These are phyloP conservation scores for Suhomyces yuchorum DNA, from an alignment of 1,139 yeast species.

Conservation along the genomic window DNA sequence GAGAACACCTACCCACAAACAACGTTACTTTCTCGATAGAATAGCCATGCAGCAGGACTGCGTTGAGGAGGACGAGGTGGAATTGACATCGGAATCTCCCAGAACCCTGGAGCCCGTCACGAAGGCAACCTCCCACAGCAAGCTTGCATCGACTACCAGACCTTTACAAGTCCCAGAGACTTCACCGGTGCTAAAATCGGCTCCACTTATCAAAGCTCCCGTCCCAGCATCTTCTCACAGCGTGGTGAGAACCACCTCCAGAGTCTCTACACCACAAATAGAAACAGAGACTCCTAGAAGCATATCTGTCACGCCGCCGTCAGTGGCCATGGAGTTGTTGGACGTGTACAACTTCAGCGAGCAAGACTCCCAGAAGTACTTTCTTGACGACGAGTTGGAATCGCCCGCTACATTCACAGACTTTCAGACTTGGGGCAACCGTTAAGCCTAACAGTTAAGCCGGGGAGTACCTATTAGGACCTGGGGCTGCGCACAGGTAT, in stretches of 20 bases:
- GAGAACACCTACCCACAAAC: conserved; percentile 8
- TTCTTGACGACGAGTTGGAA: background rate
- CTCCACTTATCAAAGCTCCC: background rate
- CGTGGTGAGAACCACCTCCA: background rate
- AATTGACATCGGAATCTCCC: background rate
- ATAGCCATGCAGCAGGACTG: conserved; percentile 49
- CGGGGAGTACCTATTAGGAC: too few relatives aligned
- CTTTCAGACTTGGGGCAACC: background rate
- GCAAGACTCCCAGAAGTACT: background rate
- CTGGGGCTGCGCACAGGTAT: too few relatives aligned
- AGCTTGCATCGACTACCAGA: background rate
- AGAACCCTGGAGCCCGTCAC: background rate
- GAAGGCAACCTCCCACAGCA: background rate
- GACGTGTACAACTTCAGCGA: background rate
- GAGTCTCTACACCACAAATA: background rate
- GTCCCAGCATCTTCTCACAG: background rate
- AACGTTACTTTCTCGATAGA: conserved; percentile 29
- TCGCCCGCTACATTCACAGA: background rate
- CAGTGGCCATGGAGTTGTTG: background rate
- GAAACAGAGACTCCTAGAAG: background rate
- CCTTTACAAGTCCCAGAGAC: background rate
- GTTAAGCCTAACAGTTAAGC: too few relatives aligned
- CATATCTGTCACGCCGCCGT: background rate
- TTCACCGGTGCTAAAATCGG: background rate
- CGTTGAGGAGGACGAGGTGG: conserved; percentile 34